Conservation (phyloP, 2,329 filamentous ascomycete species). For the Calonectria henricotiae region DNA sequence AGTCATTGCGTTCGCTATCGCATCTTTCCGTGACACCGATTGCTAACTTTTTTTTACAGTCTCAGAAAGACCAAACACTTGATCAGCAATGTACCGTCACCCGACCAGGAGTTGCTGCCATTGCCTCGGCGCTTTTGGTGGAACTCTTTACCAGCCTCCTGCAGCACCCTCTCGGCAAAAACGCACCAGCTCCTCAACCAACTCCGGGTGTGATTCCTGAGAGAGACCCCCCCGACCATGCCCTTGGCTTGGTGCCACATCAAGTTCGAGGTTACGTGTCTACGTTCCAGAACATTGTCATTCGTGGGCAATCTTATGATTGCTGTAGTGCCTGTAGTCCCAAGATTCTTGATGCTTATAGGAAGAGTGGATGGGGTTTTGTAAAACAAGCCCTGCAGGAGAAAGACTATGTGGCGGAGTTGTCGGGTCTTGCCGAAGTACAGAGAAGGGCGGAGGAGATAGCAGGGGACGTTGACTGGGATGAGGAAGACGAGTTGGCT, state of each 20-base stretch:
- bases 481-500: slow-evolving; percentile 68
- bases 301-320: slow-evolving; percentile 83
- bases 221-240: slow-evolving; percentile 72
- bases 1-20: slow-evolving; percentile 59
- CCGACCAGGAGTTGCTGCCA: slow-evolving; percentile 90
- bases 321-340: slow-evolving; percentile 87
- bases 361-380: slow-evolving; percentile 81
- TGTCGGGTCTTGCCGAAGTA: slow-evolving; percentile 83
- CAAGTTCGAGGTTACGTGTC: slow-evolving; percentile 85
- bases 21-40: background rate
- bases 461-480: slow-evolving; percentile 73
- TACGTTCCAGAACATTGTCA: slow-evolving; percentile 81
- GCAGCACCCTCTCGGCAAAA: slow-evolving; percentile 84
- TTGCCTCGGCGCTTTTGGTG: slow-evolving; percentile 91
- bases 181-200: slow-evolving; percentile 72
- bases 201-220: slow-evolving; percentile 64
- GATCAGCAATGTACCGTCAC: slow-evolving; percentile 99
- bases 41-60: slow-evolving; percentile 67
- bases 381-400: slow-evolving; percentile 82
- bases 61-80: slow-evolving; percentile 92
- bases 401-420: slow-evolving; percentile 83
- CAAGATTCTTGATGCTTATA: slow-evolving; percentile 79
- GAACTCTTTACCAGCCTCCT: slow-evolving; percentile 90
- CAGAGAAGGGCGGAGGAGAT: slow-evolving; percentile 72
- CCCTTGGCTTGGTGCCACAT: slow-evolving; percentile 82